These are phyloP conservation scores for Hansenula sp. DNA, from an alignment of 1,139 yeast species.

Conservation along the genomic window DNA sequence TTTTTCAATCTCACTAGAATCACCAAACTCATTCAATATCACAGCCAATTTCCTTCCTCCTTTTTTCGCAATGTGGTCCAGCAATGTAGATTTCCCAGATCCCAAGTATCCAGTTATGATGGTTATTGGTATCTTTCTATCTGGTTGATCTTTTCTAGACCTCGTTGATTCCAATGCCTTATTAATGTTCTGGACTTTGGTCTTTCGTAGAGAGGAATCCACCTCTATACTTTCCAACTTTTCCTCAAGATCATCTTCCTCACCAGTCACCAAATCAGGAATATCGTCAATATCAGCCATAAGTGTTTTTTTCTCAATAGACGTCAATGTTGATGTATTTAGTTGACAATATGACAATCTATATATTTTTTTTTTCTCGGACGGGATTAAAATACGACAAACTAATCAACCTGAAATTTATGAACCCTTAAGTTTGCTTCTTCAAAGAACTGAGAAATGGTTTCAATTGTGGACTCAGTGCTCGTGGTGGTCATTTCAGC, in stretches of 20 bases:
- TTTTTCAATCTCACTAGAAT: constrained; percentile 84
- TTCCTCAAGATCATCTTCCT: constrained; percentile 16
- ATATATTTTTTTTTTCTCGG: too few species aligned
- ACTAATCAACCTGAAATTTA: too few species aligned
- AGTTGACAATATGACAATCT: too few species aligned
- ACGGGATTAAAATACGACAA: too few species aligned
- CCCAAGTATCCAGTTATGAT: constrained; percentile 94
- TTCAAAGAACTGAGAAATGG: constrained; percentile 3
- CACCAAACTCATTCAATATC: constrained; percentile 87
- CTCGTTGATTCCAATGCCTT: constrained; percentile 11
- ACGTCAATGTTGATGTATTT: too few species aligned
- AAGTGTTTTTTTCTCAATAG: not conserved
- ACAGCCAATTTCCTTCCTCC: constrained; percentile 79
- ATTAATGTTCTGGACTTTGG: constrained; percentile 12
- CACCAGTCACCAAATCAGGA: constrained; percentile 23
- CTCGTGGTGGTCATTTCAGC: constrained; percentile 31
- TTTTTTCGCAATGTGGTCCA: constrained; percentile 66
- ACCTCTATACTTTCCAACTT: constrained; percentile 13
- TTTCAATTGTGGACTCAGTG: constrained; percentile 16
- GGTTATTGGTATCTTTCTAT: constrained; percentile 75
- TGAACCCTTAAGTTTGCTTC: too few species aligned
- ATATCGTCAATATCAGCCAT: constrained; percentile 12
- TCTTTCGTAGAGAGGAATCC: constrained; percentile 11
- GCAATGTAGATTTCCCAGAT: constrained; percentile 86
- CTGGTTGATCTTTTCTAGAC: constrained; percentile 7